Evolutionary conservation across 202 grass and related monocot species (phyloP), one percentile per base, ranked within the genome.

Genomic region (Brachypodium distachyon): DNA sequence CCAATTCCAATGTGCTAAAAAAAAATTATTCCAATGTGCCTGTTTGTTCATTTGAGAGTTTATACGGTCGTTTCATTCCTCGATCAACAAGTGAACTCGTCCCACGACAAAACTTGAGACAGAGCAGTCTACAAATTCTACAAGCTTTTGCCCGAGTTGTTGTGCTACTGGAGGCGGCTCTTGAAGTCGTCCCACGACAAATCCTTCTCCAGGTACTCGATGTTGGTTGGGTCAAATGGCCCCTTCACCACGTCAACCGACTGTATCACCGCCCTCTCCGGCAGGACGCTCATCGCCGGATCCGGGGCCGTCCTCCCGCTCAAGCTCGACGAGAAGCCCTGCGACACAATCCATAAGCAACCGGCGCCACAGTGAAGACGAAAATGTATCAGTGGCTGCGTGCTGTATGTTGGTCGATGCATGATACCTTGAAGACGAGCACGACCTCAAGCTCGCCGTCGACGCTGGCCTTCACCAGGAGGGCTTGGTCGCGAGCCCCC

Each of bases 281-380:
- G 95, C 22, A 95, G 66, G 13, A 98, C 70, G 34, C 89, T 95
- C 80, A 33, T 97, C 9, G 91, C 49, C 21, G 87, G 89, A 58
- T 98, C 95, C 4, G 89, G 19, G 6, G 85, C 78, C 6, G 95
- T 90, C 40, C 80, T 79, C 12, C 82, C 85, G 22, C 86, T 88
- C 77, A 95, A 72, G 39, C 77, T 86, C 18, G 91, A 98, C 56
- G 95, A 98, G 91, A 95, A 95, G 3, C 95, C 95, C 89, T 98
- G 73, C 11, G 4, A 77, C 26, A 5, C 1, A 1, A 7, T 58
- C 25, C 27, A 11, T 36, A 4, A 71, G 65, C 10, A 8, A 71
- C 4, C 14, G 28, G 9, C 10, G 21, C 51, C 51, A 21, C 50
- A 10, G 49, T 16, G 44, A 47, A 47, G 16, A 23, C 23, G n/a